phyloP scores from a whole-genome alignment of 768 basidiomycete species.

The Boletus coccyginus region DNA sequence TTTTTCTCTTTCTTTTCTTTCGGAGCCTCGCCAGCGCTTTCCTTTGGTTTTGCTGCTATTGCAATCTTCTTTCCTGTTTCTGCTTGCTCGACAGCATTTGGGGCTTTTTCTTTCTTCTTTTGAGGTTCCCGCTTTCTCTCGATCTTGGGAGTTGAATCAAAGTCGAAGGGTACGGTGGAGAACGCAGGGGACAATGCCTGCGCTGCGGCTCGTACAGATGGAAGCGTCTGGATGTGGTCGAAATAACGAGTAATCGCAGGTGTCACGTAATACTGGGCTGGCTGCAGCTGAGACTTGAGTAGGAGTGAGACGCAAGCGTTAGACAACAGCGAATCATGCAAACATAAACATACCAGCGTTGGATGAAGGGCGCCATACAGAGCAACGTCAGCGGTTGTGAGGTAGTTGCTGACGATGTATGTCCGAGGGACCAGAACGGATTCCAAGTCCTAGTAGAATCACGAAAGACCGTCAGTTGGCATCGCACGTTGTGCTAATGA shows the following conservation, averaged over 20 bases:
- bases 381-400: conserved; percentile 88
- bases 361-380: conserved; percentile 90
- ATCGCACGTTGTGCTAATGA: neutral
- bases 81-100: conserved; percentile 33
- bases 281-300: conserved; percentile 62
- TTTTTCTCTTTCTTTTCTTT: conserved; percentile 31
- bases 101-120: conserved; percentile 74
- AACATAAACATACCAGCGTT: conserved; percentile 59
- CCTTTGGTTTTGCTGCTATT: conserved; percentile 35
- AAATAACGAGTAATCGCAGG: conserved; percentile 92
- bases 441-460: conserved; percentile 60
- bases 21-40: conserved; percentile 33
- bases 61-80: conserved; percentile 25
- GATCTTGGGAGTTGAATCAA: conserved; percentile 68
- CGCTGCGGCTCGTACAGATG: conserved; percentile 59
- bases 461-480: neutral
- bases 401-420: conserved; percentile 79
- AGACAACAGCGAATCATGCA: neutral
- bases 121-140: conserved; percentile 70
- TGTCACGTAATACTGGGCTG: conserved; percentile 71
- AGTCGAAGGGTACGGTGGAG: conserved; percentile 60
- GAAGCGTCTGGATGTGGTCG: conserved; percentile 82
- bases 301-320: conserved; percentile 6
- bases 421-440: conserved; percentile 70
- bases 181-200: conserved; percentile 51